Base-by-base conservation (phyloP, 2,329 filamentous ascomycete species). In the Pyricularia grisea region DNA sequence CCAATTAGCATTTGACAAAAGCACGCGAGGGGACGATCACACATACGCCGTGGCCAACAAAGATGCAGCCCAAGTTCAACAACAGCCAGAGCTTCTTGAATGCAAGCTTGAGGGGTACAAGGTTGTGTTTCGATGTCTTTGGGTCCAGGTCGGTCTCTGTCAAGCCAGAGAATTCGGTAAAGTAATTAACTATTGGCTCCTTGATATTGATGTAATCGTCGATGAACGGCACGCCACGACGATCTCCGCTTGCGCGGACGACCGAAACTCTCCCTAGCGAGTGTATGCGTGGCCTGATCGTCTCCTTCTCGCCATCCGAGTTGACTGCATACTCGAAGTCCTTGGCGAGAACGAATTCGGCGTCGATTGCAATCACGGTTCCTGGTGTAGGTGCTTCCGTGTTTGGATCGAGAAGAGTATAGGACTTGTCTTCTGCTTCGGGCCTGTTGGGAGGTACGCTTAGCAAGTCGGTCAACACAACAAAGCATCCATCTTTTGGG, bases 81-180 rank as follows among this genome's bases (percentile, higher is more conserved):
- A 99, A 85, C 20, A 98, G 87, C 96, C 96, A 99, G 33, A 99
- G 88, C 78, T 97, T 97, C 80, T 99, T 99, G 84, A 98, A 99
- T 1, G 92, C 94, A 70, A 92, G 87, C 77, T 99, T 99, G 60
- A 98, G 84, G 1, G 91, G 87, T 10, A 98, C 89, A 0, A 98
- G 86, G 68, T 93, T 92, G 78, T 97, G 94, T 68, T 85, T 87
- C 63, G 91, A 92, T n/a, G 87, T 84, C 69, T 88, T 85, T 4
- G 90, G 88, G 73, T 97, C 93, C 10, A 99, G 84, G 75, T 99
- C 95, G 27, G 91, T 90, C 1, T 90, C 87, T 4, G 90, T 91
- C 73, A 99, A 97, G 61, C 95, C 95, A 0, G 94, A 98, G 81
- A 93, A 98, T 64, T 91, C 90, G 0, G 96, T 99, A 55, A 99